Evolutionary conservation across 129 eudicot genomes (phyloP), one percentile per base, ranked within the genome.

Genomic region (Sambucus nigra): DNA sequence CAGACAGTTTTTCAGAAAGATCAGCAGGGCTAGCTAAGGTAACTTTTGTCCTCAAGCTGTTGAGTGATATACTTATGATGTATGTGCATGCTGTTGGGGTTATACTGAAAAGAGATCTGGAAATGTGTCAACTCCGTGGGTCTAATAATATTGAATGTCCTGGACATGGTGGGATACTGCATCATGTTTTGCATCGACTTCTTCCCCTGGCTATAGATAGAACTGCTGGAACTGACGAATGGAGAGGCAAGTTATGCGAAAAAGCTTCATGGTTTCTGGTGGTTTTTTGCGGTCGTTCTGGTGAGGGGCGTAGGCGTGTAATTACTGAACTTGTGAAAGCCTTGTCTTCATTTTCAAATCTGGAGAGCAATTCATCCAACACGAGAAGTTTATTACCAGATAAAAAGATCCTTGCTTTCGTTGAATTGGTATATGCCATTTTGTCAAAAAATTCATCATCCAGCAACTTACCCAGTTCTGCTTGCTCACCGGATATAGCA

Each of bases 231-330:
- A 71, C 79, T 23, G 88, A 80, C 72, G 99, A 77, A 61, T 82
- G 95, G 91, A 77, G 82, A 66, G 81, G 65, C 23, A 91, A 91
- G 61, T 85, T 91, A 54, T 85, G 94, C 51, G 95, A 91, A 63
- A 91, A 91, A 61, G 98, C 95, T 76, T 82, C 94, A 26, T 91
- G 86, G 94, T 91, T 85, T 68, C 68, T 91, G 75, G 95, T 86
- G 70, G 95, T 91, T 59, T 69, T 91, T 71, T 80, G 95, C 60
- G 95, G 98, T 33, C 88, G 98, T 19, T 91, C 98, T 55, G 74
- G 89, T 54, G 98, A 91, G 76, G 98, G 98, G 60, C 92, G 95
- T 42, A 75, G 80, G 51, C 84, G 98, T 59, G 95, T 91, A 29
- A 75, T 91, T 18, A 86, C 63, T 63, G 99, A 82, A 65, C 94